A percentile compares a stretch with the other conserved stretches of the same genome.
Evolutionary conservation across 2,329 filamentous ascomycete genomes (phyloP).

Genomic region (Colletotrichum tabaci): DNA sequence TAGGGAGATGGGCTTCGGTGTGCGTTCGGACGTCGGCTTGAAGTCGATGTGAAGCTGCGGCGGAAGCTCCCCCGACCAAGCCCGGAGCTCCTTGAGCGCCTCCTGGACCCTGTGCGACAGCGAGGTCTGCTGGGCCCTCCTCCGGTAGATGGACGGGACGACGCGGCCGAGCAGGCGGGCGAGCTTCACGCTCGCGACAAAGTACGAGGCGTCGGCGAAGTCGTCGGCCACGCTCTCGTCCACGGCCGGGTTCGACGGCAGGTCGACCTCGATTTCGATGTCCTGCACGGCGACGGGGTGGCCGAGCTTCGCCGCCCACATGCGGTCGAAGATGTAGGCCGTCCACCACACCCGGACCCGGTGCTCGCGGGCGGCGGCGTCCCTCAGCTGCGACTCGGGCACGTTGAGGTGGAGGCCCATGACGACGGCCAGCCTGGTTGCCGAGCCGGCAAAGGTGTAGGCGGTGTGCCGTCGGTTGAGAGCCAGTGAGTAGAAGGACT

Average conservation of each 20-base stretch:
- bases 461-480: conserved; percentile 62
- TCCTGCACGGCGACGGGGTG: conserved; percentile 64
- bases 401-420: conserved; percentile 61
- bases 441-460: conserved; percentile 59
- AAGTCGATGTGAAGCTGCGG: conserved; percentile 50
- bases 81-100: conserved; percentile 49
- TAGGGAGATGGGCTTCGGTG: conserved; percentile 49
- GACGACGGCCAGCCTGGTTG: conserved; percentile 59
- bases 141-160: conserved; percentile 52
- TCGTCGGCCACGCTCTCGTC: conserved; percentile 47
- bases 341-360: conserved; percentile 61
- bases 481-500: conserved; percentile 61
- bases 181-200: conserved; percentile 55
- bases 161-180: conserved; percentile 51
- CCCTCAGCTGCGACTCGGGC: conserved; percentile 56
- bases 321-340: conserved; percentile 60
- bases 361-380: conserved; percentile 56
- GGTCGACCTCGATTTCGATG: conserved; percentile 61
- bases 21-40: conserved; percentile 37
- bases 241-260: conserved; percentile 55
- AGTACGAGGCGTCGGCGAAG: conserved; percentile 52
- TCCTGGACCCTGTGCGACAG: conserved; percentile 53
- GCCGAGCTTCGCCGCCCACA: conserved; percentile 65
- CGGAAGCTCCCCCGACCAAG: conserved; percentile 52
- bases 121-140: conserved; percentile 48